Evolutionary conservation across 129 eudicot genomes (phyloP).

Genomic region (Flaveria sonorensis): DNA sequence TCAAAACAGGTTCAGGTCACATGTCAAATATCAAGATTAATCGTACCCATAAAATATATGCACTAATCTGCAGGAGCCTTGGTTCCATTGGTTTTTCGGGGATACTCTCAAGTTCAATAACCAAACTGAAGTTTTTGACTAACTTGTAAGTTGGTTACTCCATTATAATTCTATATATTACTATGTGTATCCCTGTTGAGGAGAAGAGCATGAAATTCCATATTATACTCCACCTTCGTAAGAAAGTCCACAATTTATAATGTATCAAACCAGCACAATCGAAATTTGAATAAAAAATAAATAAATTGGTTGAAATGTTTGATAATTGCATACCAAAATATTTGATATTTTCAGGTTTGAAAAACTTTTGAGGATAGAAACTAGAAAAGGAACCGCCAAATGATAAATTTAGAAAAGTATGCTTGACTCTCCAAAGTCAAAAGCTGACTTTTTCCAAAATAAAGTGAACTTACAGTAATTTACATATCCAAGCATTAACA

Average conservation of each 20-base stretch:
- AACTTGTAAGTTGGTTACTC: constrained; percentile 61
- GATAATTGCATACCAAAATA: background rate
- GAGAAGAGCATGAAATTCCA: background rate
- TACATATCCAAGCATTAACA: constrained; percentile 1
- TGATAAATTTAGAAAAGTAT: background rate
- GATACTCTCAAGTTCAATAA: constrained; percentile 62
- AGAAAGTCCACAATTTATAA: constrained; percentile 22
- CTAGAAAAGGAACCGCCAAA: background rate
- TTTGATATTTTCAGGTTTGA: no score
- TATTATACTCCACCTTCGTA: background rate
- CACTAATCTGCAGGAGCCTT: constrained; percentile 58
- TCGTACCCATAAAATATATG: background rate
- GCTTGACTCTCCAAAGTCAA: constrained; percentile 32
- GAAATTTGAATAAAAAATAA: background rate
- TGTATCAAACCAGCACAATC: background rate
- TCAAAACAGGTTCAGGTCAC: no score
- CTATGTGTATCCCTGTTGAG: background rate
- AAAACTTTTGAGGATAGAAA: background rate
- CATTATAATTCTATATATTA: background rate
- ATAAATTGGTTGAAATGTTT: background rate
- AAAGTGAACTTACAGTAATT: constrained; percentile 19
- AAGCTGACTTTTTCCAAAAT: background rate
- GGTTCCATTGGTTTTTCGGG: constrained; percentile 83
- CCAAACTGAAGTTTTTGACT: constrained; percentile 61
- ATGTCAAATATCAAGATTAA: no score